Base-by-base conservation (phyloP, 2,329 filamentous ascomycete genomes). In the Aspergillus carbonarius region DNA sequence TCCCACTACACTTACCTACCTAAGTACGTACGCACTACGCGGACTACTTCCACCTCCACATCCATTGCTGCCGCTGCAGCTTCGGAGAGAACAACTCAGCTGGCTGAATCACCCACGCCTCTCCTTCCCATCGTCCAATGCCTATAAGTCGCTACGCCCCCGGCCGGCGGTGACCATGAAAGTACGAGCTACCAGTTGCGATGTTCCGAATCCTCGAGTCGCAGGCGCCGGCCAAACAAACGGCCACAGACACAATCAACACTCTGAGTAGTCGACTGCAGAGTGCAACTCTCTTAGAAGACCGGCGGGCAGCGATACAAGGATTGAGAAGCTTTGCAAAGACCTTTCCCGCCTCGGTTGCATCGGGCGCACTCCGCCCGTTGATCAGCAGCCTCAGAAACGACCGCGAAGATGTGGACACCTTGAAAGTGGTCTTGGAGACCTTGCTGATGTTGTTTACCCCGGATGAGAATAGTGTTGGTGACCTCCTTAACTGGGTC, bases 251-350 rank as follows among this genome's bases (percentile, higher is more conserved):
- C 73, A 97, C 95, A 42, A 99, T 99, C 74, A 90, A 88, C 62
- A 90, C 93, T 42, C 83, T 98, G 60, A 96, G 92, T 76, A 88
- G 88, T 70, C 90, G 95, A 57, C 85, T 99, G 39, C 87, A 88
- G 72, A 96, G 91, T 66, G 92, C 93, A 46, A 97, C 92, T 1
- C 83, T 99, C 15, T 85, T 99, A 40, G 95, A 99, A 78, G 96
- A 99, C 75, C 89, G 96, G 55, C 88, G 95, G 62, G 93, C 92
- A 57, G 93, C 95, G 47, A 96, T 99, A 49, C 85, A 96, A 30
- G 95, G 95, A 17, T 82, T 99, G 37, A 86, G 96, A 67, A 97
- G 93, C 78, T 98, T 99, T 75, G 92, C 95, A 42, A 98, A 98
- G 77, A 88, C 96, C 61, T 98, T 93, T 69, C 96, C 95, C 37